Conservation (phyloP, 2,329 filamentous ascomycete species). For the Fusarium denticulatum region DNA sequence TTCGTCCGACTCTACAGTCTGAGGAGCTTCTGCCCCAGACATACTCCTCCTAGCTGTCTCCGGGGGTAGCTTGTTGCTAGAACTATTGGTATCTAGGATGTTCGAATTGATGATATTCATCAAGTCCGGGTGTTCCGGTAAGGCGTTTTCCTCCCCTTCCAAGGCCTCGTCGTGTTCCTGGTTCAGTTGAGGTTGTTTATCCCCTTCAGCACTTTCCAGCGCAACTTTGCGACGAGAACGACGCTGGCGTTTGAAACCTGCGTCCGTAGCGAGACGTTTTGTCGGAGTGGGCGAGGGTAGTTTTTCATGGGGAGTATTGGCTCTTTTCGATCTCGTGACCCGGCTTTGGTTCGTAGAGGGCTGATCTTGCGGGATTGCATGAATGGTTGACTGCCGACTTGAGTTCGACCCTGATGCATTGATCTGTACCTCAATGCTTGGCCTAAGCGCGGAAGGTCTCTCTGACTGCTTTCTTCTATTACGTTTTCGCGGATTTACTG, state of each 20-base stretch:
- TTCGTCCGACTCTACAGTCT: background rate
- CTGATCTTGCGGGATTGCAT: background rate
- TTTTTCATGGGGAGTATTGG: background rate
- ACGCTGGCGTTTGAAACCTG: conserved; percentile 11
- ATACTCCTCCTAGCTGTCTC: background rate
- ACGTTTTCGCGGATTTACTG: background rate
- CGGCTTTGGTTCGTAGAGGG: background rate
- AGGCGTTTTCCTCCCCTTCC: conserved; percentile 20
- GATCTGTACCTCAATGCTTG: conserved; percentile 4
- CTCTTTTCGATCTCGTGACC: conserved; percentile 19
- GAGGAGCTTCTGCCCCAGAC: background rate
- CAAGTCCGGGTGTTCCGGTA: conserved; percentile 2
- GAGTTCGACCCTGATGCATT: background rate
- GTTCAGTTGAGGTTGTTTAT: background rate
- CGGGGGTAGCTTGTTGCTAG: background rate
- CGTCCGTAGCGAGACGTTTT: conserved; percentile 22
- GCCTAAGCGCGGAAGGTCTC: background rate
- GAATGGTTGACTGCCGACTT: background rate
- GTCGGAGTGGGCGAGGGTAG: background rate
- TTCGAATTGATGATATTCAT: conserved; percentile 25
- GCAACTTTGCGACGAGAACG: background rate
- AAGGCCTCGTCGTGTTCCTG: background rate
- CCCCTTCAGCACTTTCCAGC: background rate
- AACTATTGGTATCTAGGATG: background rate
- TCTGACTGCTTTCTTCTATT: background rate